Conservation (phyloP, 768 basidiomycete species). For the Trametes elegans region DNA sequence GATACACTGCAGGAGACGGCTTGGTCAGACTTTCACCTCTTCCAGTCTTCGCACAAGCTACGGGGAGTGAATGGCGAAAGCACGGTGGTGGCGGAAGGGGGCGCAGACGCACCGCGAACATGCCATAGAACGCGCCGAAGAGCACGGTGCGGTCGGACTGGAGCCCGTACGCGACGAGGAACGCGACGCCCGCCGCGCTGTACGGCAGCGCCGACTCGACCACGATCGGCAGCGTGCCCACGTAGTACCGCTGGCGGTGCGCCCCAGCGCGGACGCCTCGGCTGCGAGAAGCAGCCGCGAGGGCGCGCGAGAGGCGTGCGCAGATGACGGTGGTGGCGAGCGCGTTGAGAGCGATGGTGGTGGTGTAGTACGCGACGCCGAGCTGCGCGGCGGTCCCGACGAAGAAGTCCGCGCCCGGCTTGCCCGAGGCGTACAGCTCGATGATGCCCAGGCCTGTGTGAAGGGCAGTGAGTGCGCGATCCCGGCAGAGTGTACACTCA, state of each 20-base stretch:
- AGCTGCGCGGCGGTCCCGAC: constrained; percentile 12
- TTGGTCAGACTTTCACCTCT: no score
- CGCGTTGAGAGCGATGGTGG: constrained; percentile 19
- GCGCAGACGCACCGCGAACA: constrained; percentile 17
- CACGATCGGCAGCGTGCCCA: constrained; percentile 16
- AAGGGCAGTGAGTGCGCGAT: not conserved
- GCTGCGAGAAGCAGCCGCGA: constrained; percentile 3
- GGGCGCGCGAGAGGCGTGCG: constrained; percentile 15
- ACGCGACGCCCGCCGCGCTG: constrained; percentile 20
- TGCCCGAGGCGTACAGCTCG: constrained; percentile 15
- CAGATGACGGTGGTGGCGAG: constrained; percentile 21
- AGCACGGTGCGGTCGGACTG: constrained; percentile 17
- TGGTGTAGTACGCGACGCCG: constrained; percentile 20
- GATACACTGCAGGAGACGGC: no score
- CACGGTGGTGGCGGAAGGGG: not conserved
- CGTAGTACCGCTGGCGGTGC: constrained; percentile 15
- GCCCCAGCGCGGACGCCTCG: not conserved
- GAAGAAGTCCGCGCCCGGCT: constrained; percentile 20
- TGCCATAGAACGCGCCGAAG: constrained; percentile 20
- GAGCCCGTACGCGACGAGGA: constrained; percentile 22
- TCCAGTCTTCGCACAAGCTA: not conserved
- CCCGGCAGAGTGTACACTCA: not conserved
- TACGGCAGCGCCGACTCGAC: constrained; percentile 26
- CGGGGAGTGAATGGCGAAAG: no score
- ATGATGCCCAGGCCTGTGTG: constrained; percentile 18